Evolutionary conservation across 2,329 filamentous ascomycete species (phyloP), one percentile per base, ranked within the genome.

Genomic region (Pseudogymnoascus sp.): DNA sequence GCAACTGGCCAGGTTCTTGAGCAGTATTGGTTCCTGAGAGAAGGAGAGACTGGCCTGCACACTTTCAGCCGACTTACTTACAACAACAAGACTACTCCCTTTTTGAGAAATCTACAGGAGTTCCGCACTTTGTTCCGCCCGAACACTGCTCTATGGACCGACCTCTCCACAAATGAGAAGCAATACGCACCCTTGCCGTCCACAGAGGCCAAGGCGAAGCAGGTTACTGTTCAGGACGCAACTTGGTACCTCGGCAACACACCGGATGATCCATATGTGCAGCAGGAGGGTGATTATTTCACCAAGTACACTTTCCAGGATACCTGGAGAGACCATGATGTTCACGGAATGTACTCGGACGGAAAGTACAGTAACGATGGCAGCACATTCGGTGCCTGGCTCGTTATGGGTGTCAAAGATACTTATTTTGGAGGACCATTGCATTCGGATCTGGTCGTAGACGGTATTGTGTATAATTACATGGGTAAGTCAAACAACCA

Each of bases 391-490:
- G 84, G 85, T 1, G 82, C 82, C 1, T 88, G 84, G 84, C 73
- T 88, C 12, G 83, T 88, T 0, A 84, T 85, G 80, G 87, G 87
- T 68, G 86, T 82, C 0, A 82, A 80, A 66, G 84, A 88, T 61
- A 85, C 83, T 0, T 86, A 86, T 67, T 86, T 82, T 69, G 82
- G 82, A 7, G 85, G 85, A 0, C 85, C 85, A 0, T 73, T 84
- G 2, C 84, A 87, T 71, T 86, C 84, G 0, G 86, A 88, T 68
- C 74, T 88, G 5, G 80, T 80, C 0, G 85, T 88, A 0, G 85
- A 88, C 67, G 85, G 84, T 0, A 87, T 88, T 56, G 78, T 88
- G 0, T 87, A 88, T 71, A 86, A 88, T 69, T 88, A 88, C 68
- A 81, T 83, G 40, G 71, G 73, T 73, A 61, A 64, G 66, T 68